These are phyloP conservation scores for Ganoderma lucidum DNA, from an alignment of 1,284 basidiomycete species.

Conservation along the genomic window DNA sequence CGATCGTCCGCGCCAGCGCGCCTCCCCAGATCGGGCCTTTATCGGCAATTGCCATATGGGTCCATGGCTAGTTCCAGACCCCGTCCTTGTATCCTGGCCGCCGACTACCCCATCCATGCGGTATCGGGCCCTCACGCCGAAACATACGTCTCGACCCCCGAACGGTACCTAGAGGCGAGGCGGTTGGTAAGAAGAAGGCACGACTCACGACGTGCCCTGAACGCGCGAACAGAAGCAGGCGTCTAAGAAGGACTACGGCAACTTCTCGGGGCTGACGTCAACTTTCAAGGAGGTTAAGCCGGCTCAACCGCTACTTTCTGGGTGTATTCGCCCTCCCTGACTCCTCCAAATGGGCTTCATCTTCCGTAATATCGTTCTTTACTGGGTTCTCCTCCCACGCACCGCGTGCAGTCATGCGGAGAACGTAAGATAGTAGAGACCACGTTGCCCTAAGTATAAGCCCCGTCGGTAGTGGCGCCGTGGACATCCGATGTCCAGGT, in stretches of 20 bases:
- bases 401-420: background rate
- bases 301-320: background rate
- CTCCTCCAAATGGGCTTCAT: constrained; percentile 1
- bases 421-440: background rate
- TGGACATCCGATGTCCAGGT: background rate
- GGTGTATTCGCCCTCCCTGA: background rate
- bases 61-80: constrained; percentile 19
- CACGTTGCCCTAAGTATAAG: background rate
- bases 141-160: background rate
- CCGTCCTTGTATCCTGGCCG: background rate
- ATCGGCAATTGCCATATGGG: constrained; percentile 32
- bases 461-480: background rate
- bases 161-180: background rate
- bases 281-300: background rate
- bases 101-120: background rate
- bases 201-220: background rate
- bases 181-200: constrained; percentile 14
- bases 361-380: background rate
- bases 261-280: background rate
- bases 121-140: background rate
- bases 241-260: constrained; percentile 1
- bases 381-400: background rate
- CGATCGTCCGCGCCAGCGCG: constrained; percentile 12
- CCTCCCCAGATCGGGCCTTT: constrained; percentile 23
- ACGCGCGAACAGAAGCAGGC: constrained; percentile 4